Evolutionary conservation across 176 grass and related monocot species (phyloP), one percentile per base, ranked within the genome.

Genomic region (Alloteropsis semialata): DNA sequence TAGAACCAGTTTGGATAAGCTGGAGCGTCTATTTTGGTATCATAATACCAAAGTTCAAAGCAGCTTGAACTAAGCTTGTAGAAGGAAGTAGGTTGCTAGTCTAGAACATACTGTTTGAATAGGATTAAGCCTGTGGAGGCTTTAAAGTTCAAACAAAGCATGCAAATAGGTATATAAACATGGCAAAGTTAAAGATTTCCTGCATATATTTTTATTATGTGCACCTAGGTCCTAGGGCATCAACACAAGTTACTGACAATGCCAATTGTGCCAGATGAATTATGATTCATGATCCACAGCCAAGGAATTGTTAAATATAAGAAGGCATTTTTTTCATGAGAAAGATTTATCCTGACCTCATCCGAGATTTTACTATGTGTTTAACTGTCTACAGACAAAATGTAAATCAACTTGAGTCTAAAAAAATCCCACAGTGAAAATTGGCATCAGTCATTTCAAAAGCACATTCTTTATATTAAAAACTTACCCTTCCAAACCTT

Each of bases 401-500:
- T 75, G 33, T n/a, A n/a, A n/a, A 36, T 37, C 36, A 33, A 15
- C 48, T 55, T 0, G 37, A 74, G 49, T 55, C 8, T 74, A 29
- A 5, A 34, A 69, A 75, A 69, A 71, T 67, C 62, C 8, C 73
- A 68, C 4, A 81, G 24, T 21, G 24, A 18, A 75, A 42, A 58
- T 32, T 16, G 54, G n/a, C n/a, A n/a, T 36, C 19, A 81, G 4
- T 53, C 36, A 73, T 69, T 39, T 11, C 5, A 72, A 80, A 81
- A 66, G 28, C 1, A 7, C 13, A 37, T 54, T 21, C 10, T 53
- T 22, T 13, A 36, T 55, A 8, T 75, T 14, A 7, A 27, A 38
- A 9, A n/a, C n/a, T 74, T 65, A 95, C 96, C 96, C 90, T 98
- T 76, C 90, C 92, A 80, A 58, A 84, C 70, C 96, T 89, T 72